A percentile compares a stretch with the other conserved stretches of the same genome.
Evolutionary conservation across 257 asterid genomes (phyloP).

Genomic region (Gynochthodes officinalis): DNA sequence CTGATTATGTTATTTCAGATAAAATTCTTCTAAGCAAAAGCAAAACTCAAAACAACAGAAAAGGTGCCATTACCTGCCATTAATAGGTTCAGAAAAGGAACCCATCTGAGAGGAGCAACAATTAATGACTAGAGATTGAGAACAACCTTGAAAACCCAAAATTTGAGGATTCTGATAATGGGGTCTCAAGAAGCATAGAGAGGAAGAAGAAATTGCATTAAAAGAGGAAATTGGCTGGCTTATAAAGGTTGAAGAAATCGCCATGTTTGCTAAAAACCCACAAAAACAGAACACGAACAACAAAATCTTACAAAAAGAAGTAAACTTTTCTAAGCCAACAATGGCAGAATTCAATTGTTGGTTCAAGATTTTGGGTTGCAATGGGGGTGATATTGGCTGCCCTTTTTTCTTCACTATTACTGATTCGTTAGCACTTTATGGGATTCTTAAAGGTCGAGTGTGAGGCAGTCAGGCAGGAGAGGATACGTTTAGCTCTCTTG

Average conservation of each 20-base stretch:
- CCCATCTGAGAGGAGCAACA: conserved; percentile 49
- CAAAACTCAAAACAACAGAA: background rate
- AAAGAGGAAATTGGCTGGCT: conserved; percentile 40
- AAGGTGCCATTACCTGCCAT: conserved; percentile 39
- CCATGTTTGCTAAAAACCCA: conserved; percentile 30
- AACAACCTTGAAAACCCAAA: conserved; percentile 30
- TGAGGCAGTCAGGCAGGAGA: background rate
- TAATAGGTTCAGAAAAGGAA: conserved; percentile 42
- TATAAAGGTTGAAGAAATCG: conserved; percentile 32
- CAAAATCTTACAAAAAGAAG: background rate
- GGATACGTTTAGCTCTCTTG: background rate
- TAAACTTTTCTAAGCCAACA: background rate
- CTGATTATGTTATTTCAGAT: background rate
- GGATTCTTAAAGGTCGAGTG: background rate
- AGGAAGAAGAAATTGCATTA: conserved; percentile 35
- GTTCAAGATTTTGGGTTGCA: background rate
- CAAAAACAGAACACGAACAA: background rate
- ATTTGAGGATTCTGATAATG: conserved; percentile 13
- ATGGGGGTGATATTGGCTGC: background rate
- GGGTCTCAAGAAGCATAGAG: conserved; percentile 39
- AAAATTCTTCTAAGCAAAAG: background rate
- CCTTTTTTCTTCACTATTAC: background rate
- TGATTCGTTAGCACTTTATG: background rate
- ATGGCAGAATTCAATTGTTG: background rate
- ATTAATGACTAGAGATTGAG: conserved; percentile 32